These are phyloP conservation scores for Saprolegnia diclina DNA, from an alignment of 352 stramenopile genomes.

Conservation along the genomic window DNA sequence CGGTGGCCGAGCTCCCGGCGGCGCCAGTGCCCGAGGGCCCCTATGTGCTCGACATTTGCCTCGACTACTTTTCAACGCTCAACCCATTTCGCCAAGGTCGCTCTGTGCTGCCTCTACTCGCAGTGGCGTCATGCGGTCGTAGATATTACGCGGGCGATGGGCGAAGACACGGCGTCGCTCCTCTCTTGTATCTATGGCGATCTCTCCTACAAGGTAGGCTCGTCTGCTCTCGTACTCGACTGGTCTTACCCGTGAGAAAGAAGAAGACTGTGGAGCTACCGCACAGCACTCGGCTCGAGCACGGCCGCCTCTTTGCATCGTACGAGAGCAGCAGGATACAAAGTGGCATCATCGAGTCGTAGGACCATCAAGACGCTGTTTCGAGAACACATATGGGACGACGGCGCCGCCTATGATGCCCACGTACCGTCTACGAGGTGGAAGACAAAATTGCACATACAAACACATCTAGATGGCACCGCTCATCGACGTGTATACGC, in stretches of 20 bases:
- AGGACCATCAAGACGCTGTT: constrained; percentile 6
- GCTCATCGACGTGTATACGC: not conserved
- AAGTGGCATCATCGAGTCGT: not conserved
- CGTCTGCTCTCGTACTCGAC: not conserved
- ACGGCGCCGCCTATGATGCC: not conserved
- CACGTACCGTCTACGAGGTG: not conserved
- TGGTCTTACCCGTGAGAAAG: not conserved
- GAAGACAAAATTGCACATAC: not conserved
- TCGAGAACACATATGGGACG: not conserved
- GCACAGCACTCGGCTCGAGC: not conserved
- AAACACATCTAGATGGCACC: not conserved
- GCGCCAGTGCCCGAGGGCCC: not conserved
- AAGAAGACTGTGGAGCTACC: not conserved
- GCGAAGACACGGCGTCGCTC: not conserved
- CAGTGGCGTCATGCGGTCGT: not conserved
- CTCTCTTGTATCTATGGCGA: constrained; percentile 8
- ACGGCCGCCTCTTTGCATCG: not conserved
- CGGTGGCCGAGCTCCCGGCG: constrained; percentile 10
- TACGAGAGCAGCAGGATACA: not conserved
- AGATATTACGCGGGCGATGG: not conserved
- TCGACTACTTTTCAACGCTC: constrained; percentile 89
- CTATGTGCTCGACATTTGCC: constrained; percentile 77
- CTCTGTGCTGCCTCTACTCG: not conserved
- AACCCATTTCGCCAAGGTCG: constrained; percentile 72
- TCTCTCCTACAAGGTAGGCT: constrained; percentile 14